A percentile compares a stretch with the other conserved stretches of the same genome.
These are phyloP conservation scores for Penicillium roqueforti DNA, from an alignment of 495 filamentous ascomycete species.

Conservation along the genomic window DNA sequence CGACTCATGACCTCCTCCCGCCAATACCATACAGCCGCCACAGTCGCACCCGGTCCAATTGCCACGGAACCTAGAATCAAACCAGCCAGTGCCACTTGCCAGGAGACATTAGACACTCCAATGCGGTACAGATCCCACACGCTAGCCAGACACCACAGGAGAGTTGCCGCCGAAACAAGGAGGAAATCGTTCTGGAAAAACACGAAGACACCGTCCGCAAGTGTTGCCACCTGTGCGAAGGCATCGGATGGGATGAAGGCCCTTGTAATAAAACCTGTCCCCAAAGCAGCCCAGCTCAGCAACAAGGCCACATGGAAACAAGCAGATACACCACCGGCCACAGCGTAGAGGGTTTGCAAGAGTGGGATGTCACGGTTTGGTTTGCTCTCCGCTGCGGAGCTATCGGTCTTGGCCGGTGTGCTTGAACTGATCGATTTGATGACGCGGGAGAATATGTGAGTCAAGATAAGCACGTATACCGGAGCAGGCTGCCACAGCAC, in stretches of 20 bases:
- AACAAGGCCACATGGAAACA: slow-evolving; percentile 12
- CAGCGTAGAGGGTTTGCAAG: slow-evolving; percentile 8
- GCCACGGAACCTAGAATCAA: neutral
- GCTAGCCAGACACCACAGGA: slow-evolving; percentile 15
- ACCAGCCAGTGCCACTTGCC: neutral
- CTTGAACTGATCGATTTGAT: neutral
- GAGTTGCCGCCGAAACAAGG: slow-evolving; percentile 5
- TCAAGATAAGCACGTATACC: slow-evolving; percentile 10
- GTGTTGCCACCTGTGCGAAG: slow-evolving; percentile 6
- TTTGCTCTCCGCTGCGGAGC: neutral
- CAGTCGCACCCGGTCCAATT: slow-evolving; percentile 16
- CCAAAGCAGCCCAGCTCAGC: slow-evolving; percentile 4
- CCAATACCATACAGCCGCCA: slow-evolving; percentile 21
- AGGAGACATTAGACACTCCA: slow-evolving; percentile 11
- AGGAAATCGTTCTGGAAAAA: slow-evolving; percentile 22
- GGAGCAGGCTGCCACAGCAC: slow-evolving; percentile 17
- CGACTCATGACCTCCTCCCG: slow-evolving; percentile 10
- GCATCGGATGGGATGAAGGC: slow-evolving; percentile 9
- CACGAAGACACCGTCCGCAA: slow-evolving; percentile 16
- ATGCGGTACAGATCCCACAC: slow-evolving; percentile 17
- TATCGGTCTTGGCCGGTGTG: neutral
- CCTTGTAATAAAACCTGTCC: neutral
- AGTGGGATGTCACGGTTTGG: neutral
- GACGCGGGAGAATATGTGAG: slow-evolving; percentile 3
- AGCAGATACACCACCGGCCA: slow-evolving; percentile 10